Evolutionary conservation across 2,329 filamentous ascomycete species (phyloP).

Genomic region (Colletotrichum euphorbiae): DNA sequence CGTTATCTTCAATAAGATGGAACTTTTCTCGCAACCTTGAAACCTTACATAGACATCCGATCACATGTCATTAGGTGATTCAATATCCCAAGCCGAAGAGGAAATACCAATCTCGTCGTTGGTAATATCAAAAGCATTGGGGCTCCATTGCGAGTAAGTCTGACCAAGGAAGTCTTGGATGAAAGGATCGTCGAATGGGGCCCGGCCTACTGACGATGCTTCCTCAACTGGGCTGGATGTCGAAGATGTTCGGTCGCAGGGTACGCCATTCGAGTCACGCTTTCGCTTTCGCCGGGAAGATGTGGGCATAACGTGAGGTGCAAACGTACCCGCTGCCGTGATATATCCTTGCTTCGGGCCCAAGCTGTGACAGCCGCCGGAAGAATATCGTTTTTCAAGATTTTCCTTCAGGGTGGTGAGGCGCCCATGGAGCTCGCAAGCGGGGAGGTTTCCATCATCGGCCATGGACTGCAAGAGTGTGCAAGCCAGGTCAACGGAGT

Average conservation of each 20-base stretch:
- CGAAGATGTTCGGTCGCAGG: not conserved
- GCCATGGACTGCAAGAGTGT: conserved; percentile 47
- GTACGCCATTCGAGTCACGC: not conserved
- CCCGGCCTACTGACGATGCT: not conserved
- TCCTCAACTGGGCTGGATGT: not conserved
- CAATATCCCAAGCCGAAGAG: conserved; percentile 4
- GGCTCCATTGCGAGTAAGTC: conserved; percentile 1
- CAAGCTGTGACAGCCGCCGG: not conserved
- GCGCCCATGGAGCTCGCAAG: conserved; percentile 46
- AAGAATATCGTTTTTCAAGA: not conserved
- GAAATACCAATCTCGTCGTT: conserved; percentile 10
- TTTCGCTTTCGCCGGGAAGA: not conserved
- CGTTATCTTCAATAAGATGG: too few relatives aligned
- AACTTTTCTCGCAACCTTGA: too few relatives aligned
- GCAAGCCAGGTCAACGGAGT: conserved; percentile 45
- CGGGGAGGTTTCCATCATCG: conserved; percentile 47
- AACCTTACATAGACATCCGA: too few relatives aligned
- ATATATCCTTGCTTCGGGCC: not conserved
- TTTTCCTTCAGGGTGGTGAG: conserved; percentile 30
- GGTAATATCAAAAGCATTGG: not conserved
- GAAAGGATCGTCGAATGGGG: conserved; percentile 1
- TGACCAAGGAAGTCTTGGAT: conserved; percentile 6
- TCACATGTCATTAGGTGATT: conserved; percentile 5
- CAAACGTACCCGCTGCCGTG: not conserved
- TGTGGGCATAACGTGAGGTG: not conserved